Evolutionary conservation across 202 grass and related monocot species (phyloP), one percentile per base, ranked within the genome.

Genomic region (Panicum virgatum): DNA sequence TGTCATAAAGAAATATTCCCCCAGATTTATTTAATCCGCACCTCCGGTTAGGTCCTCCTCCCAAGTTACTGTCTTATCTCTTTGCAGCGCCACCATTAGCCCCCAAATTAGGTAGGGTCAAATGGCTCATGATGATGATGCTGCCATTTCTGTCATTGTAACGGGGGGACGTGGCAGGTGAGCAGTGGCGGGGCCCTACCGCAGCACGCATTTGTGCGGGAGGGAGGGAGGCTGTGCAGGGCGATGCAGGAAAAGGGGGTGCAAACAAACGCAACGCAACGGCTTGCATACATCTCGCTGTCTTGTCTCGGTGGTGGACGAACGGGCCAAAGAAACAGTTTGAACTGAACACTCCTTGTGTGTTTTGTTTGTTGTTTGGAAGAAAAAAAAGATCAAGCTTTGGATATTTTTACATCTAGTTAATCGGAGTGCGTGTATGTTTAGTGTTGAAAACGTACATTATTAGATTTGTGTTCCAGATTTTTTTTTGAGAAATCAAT

Each of bases 71-170:
- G 43, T 62, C 74, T 52, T 62, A 42, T 84, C 71, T 53, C 14
- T 34, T 40, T 52, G 75, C 69, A 63, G 40, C 50, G 40, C 75
- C 66, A 72, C 75, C 66, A 72, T 84, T 79, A 80, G 75, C 30
- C 19, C 19, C 69, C 69, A 30, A 84, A 71, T 76, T 52, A 25
- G 54, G 82, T 89, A 56, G 37, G 76, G 76, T 81, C 77, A 79
- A 84, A 16, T n/a, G 50, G 61, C 37, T 18, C 34, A 63, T 80
- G 65, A 84, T 39, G 70, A 63, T 80, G 65, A 84, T 39, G 70
- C 5, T n/a, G 70, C 38, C 52, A 69, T 81, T 70, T 63, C 69
- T 61, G 76, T 88, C 76, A 15, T 36, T 61, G 39, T 69, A 42
- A 39, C 13, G n/a, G 53, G 53, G 82, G 1, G 67, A 61, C 66